Base-by-base conservation (phyloP, 768 basidiomycete genomes). In the Megacollybia marginata region DNA sequence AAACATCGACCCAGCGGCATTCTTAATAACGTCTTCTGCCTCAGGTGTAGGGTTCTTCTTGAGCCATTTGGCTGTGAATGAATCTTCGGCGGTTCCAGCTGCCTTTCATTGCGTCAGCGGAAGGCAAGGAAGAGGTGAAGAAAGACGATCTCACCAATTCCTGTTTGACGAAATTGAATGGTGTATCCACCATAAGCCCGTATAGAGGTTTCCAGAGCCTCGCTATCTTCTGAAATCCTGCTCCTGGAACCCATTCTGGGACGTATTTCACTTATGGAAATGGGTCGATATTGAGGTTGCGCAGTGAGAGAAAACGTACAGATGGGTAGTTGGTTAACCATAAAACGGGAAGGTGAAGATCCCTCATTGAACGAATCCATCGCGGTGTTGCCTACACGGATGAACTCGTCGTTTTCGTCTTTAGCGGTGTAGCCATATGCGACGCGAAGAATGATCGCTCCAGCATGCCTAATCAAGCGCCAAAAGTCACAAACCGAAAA, bases 101-200 rank as follows among this genome's bases (percentile, higher is more conserved):
- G n/a, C n/a, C 32, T 56, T 58, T 23, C 51, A 1, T 56, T 59
- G 11, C 38, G 34, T 8, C 16, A 42, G n/a, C 5, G 16, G 19
- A 23, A 31, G n/a, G n/a, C n/a, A 33, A 10, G 20, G 18, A 28
- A 16, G 44, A 15, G 33, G 15, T 43, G 16, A 52, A 19, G n/a
- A n/a, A n/a, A n/a, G n/a, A n/a, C n/a, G n/a, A n/a, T n/a, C 61
- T 35, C 20, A 75, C 74, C 55, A 74, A 55, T 16, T 56, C 45
- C 19, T 59, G 53, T 32, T 69, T 62, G n/a, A n/a, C n/a, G n/a
- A n/a, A n/a, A n/a, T n/a, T n/a, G n/a, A n/a, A n/a, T n/a, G n/a
- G n/a, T n/a, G 62, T 54, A 32, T 72, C 64, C 12, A 65, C 55
- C 60, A 73, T 64, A 12, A 68, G 62, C 6, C 59, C 51, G 9